Conservation (phyloP, 1,284 basidiomycete species). For the Austroboletus niveus region DNA sequence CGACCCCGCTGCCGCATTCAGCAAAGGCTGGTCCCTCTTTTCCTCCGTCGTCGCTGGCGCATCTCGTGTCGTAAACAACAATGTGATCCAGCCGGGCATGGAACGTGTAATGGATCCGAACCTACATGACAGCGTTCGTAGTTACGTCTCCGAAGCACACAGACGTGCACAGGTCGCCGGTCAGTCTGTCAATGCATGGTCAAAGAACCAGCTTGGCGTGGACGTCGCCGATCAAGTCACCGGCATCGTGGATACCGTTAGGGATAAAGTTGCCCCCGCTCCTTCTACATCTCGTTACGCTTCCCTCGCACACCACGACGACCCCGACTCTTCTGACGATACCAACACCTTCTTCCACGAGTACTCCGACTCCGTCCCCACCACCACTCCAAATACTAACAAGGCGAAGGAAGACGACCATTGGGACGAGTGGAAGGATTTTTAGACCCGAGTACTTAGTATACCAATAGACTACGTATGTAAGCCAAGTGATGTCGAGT, state of each 20-base stretch:
- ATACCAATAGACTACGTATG: no score
- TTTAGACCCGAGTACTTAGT: constrained; percentile 38
- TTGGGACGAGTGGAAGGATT: constrained; percentile 80
- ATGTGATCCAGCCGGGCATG: constrained; percentile 79
- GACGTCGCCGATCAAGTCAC: constrained; percentile 74
- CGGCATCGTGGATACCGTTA: constrained; percentile 56
- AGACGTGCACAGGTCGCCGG: constrained; percentile 58
- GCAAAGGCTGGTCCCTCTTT: constrained; percentile 85
- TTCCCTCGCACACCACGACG: constrained; percentile 45
- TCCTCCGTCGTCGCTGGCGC: constrained; percentile 74
- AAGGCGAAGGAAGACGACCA: constrained; percentile 49
- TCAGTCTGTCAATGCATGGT: constrained; percentile 67
- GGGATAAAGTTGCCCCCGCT: constrained; percentile 45
- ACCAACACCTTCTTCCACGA: constrained; percentile 58
- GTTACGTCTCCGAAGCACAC: constrained; percentile 68
- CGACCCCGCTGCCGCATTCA: constrained; percentile 73
- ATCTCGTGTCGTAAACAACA: constrained; percentile 70
- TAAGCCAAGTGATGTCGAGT: no score
- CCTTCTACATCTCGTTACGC: constrained; percentile 55
- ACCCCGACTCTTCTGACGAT: constrained; percentile 51
- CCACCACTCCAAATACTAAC: constrained; percentile 22
- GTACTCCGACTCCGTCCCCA: constrained; percentile 36
- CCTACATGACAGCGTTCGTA: constrained; percentile 68
- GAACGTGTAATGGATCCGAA: constrained; percentile 74
- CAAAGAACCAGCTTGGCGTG: constrained; percentile 69